phyloP scores from a whole-genome alignment of 495 filamentous ascomycete species.

The Hyphodiscus hymeniophilus region DNA sequence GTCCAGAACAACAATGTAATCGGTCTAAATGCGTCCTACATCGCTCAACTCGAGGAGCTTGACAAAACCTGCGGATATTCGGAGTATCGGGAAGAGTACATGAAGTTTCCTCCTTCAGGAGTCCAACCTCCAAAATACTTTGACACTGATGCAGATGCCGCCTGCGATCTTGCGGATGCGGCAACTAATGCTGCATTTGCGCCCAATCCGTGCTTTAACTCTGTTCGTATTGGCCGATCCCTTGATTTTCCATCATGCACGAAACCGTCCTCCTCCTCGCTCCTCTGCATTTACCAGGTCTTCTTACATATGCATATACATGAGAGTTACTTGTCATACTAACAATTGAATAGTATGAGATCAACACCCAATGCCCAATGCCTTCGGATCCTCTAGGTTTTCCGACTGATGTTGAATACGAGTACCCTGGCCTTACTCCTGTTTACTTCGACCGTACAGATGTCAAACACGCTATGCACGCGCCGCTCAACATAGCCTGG shows the following conservation, averaged over 20 bases:
- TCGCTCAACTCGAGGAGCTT: conserved; percentile 36
- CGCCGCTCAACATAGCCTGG: conserved; percentile 36
- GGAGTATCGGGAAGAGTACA: conserved; percentile 45
- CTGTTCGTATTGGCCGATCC: too few relatives aligned
- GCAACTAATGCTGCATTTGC: conserved; percentile 36
- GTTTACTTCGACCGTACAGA: conserved; percentile 52
- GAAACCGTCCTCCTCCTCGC: too few relatives aligned
- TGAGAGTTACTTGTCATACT: too few relatives aligned
- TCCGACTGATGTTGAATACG: conserved; percentile 27
- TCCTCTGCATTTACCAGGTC: too few relatives aligned
- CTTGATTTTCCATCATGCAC: too few relatives aligned
- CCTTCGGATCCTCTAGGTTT: conserved; percentile 21
- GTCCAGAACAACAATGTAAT: conserved; percentile 45
- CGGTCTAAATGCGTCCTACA: conserved; percentile 47
- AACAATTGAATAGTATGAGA: too few relatives aligned
- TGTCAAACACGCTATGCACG: conserved; percentile 52
- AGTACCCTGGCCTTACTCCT: conserved; percentile 29
- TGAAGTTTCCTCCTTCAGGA: conserved; percentile 45
- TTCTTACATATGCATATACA: too few relatives aligned
- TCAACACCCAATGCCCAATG: conserved; percentile 37
- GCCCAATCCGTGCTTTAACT: conserved; percentile 54
- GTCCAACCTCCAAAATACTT: conserved; percentile 24
- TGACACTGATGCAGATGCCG: conserved; percentile 5
- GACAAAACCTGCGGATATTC: conserved; percentile 49
- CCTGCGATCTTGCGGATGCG: conserved; percentile 44